phyloP scores from a whole-genome alignment of 2,329 filamentous ascomycete genomes.

The Claviceps cyperi region DNA sequence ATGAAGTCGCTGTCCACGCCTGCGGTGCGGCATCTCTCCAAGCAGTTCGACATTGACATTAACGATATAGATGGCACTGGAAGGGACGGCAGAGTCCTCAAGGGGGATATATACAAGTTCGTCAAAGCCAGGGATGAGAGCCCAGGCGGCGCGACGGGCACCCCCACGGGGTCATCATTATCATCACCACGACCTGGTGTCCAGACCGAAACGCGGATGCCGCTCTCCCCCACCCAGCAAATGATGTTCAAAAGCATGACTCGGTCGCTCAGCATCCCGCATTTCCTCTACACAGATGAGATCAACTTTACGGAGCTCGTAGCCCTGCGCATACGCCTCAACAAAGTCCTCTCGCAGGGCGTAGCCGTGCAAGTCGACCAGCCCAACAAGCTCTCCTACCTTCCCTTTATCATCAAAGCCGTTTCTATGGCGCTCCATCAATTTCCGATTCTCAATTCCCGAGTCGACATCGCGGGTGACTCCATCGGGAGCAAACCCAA shows the following conservation, averaged over 20 bases:
- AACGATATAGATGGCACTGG: constrained; percentile 69
- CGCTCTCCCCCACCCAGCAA: constrained; percentile 64
- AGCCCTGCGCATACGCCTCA: constrained; percentile 59
- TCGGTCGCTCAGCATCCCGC: constrained; percentile 74
- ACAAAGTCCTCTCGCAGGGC: constrained; percentile 37
- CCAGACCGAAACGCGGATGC: constrained; percentile 53
- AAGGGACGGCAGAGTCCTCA: constrained; percentile 78
- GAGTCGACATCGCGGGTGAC: constrained; percentile 44
- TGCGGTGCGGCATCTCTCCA: constrained; percentile 77
- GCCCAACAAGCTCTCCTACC: constrained; percentile 62
- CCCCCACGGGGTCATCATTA: constrained; percentile 9
- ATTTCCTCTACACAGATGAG: constrained; percentile 90
- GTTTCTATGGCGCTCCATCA: constrained; percentile 70
- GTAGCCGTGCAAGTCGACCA: constrained; percentile 27
- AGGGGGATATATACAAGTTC: constrained; percentile 76
- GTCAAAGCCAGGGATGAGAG: constrained; percentile 36
- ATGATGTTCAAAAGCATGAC: constrained; percentile 99
- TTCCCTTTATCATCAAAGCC: constrained; percentile 93
- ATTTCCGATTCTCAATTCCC: constrained; percentile 77
- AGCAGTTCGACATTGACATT: constrained; percentile 66
- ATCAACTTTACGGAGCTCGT: constrained; percentile 67
- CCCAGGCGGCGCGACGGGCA: constrained; percentile 10
- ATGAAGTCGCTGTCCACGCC: constrained; percentile 73
- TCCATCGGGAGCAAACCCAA: constrained; percentile 54
- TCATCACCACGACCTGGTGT: constrained; percentile 13